These are phyloP conservation scores for Ambrosia artemisiifolia DNA, from an alignment of 129 eudicot genomes.

Conservation along the genomic window DNA sequence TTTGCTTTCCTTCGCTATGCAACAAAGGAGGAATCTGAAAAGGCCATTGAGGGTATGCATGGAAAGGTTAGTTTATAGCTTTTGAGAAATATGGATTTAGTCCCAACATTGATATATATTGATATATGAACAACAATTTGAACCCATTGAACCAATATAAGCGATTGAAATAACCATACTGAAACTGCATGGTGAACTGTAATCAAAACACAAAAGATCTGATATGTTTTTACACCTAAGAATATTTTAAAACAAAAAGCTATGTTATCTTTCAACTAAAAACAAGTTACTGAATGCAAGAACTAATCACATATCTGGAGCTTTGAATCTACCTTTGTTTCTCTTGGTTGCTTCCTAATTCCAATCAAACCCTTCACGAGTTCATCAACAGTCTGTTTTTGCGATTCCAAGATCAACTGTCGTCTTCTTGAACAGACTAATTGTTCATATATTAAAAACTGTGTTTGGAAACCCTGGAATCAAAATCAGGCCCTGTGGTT, in stretches of 20 bases:
- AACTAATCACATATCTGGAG: neutral
- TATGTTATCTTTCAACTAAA: neutral
- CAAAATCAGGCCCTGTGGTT: constrained; percentile 18
- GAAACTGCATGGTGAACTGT: neutral
- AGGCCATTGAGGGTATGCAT: constrained; percentile 98
- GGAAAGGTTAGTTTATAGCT: constrained; percentile 62
- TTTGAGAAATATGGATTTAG: neutral
- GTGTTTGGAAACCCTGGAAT: constrained; percentile 22
- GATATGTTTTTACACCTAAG: neutral
- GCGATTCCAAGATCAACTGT: neutral
- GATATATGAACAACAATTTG: neutral
- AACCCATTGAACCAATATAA: neutral
- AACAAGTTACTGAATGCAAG: neutral
- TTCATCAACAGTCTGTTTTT: neutral
- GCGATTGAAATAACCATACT: neutral
- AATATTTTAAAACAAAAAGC: neutral
- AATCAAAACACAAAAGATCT: neutral
- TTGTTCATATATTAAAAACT: neutral
- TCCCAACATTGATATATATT: neutral
- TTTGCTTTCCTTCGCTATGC: constrained; percentile 85
- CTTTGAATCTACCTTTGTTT: neutral
- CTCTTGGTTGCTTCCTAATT: neutral
- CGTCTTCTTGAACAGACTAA: neutral
- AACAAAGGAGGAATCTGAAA: constrained; percentile 78
- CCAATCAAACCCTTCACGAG: neutral